phyloP scores from a whole-genome alignment of 257 asterid species.

The Avicennia marina region DNA sequence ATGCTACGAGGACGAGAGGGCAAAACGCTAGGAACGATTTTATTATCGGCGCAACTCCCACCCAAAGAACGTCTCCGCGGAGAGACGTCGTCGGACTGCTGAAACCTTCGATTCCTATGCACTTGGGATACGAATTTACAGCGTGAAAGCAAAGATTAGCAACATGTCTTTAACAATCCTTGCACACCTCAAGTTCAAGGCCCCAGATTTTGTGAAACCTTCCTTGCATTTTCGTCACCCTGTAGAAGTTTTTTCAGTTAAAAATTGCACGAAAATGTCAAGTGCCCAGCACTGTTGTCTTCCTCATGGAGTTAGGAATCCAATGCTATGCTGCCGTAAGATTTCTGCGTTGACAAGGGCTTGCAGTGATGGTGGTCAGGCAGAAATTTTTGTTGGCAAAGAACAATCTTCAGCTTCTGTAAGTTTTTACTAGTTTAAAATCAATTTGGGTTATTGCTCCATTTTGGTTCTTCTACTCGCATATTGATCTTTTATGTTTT shows the following conservation, averaged over 20 bases:
- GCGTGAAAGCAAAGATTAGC: background rate
- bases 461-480: no score
- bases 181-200: conserved; percentile 42
- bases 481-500: no score
- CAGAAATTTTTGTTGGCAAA: conserved; percentile 37
- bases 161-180: conserved; percentile 42
- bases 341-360: conserved; percentile 33
- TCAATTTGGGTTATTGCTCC: conserved; percentile 7
- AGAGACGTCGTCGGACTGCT: no score
- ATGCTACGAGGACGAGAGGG: no score
- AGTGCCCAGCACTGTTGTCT: background rate
- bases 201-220: conserved; percentile 24
- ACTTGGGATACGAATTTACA: background rate
- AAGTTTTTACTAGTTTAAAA: conserved; percentile 18
- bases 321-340: conserved; percentile 16
- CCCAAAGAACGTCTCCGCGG: no score
- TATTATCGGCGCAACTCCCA: no score
- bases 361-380: conserved; percentile 42
- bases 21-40: no score
- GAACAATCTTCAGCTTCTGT: conserved; percentile 43
- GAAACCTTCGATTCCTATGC: no score
- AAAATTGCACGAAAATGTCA: conserved; percentile 13
- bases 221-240: conserved; percentile 14
- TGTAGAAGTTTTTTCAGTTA: conserved; percentile 23
- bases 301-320: conserved; percentile 17